Conservation (phyloP, 192 early-diverging fungal species). For the Oehlia diaphana region DNA sequence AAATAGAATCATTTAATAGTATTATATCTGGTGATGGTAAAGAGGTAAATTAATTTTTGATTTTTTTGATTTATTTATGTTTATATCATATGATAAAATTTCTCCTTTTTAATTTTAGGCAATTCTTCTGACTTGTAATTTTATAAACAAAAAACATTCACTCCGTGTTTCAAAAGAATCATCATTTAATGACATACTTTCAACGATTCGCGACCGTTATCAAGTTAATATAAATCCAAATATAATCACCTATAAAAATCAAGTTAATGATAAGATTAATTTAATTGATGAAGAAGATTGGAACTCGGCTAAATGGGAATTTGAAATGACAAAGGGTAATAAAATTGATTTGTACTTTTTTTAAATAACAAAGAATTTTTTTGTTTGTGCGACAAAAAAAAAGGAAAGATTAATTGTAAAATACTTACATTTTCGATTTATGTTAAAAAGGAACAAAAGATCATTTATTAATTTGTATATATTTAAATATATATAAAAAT, state of each 20-base stretch:
- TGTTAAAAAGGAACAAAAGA: too few species aligned
- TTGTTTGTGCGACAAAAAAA: too few species aligned
- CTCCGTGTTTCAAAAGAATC: background rate
- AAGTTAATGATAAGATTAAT: conserved; percentile 1
- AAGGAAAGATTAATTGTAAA: too few species aligned
- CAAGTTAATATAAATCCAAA: background rate
- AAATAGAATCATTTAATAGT: background rate
- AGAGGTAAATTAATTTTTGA: background rate
- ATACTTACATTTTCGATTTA: too few species aligned
- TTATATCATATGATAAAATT: too few species aligned
- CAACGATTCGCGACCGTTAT: background rate
- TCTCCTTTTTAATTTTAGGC: too few species aligned
- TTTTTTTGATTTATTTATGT: too few species aligned
- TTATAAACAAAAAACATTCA: background rate
- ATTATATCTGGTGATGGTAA: background rate
- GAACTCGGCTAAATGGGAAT: conserved; percentile 15
- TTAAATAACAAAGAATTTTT: background rate
- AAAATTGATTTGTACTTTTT: background rate
- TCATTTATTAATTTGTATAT: too few species aligned
- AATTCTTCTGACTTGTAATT: background rate
- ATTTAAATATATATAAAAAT: too few species aligned
- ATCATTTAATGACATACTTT: background rate
- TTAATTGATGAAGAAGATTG: conserved; percentile 22
- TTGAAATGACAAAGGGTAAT: background rate
- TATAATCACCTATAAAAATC: conserved; percentile 1